Percentiles rank a stretch among this genome's conserved stretches.
Conservation (phyloP, 1,139 yeast species). For the Tardiomyces depauwii region DNA sequence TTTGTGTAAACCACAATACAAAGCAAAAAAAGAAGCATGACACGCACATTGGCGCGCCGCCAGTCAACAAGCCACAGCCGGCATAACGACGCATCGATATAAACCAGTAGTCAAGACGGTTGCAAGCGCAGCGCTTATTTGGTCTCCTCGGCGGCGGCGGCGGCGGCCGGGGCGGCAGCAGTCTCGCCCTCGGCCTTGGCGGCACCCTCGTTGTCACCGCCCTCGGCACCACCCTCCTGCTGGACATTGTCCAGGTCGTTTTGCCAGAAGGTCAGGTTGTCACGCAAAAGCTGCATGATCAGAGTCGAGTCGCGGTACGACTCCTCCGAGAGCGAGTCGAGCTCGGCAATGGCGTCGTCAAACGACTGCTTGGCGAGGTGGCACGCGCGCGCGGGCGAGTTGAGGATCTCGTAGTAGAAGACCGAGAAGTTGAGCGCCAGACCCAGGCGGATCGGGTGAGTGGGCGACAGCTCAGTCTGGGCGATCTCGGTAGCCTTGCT, state of each 20-base stretch:
- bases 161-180: not conserved
- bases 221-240: conserved; percentile 43
- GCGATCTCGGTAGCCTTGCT: conserved; percentile 95
- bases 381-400: conserved; percentile 97
- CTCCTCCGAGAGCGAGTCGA: conserved; percentile 95
- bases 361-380: conserved; percentile 98
- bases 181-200: not conserved
- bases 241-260: conserved; percentile 67
- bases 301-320: conserved; percentile 96
- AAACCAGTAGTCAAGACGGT: no score
- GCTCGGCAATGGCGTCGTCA: conserved; percentile 98
- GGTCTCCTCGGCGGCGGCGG: not conserved
- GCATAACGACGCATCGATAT: no score
- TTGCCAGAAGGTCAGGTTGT: conserved; percentile 97
- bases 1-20: not conserved
- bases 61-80: not conserved
- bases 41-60: not conserved
- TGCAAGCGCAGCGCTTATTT: not conserved
- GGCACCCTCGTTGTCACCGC: not conserved
- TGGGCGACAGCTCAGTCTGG: conserved; percentile 92
- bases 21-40: not conserved
- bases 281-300: conserved; percentile 97
- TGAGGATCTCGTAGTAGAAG: conserved; percentile 94
- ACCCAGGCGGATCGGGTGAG: conserved; percentile 97
- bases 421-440: conserved; percentile 96